These are phyloP conservation scores for Lentinula raphanica DNA, from an alignment of 768 basidiomycete genomes.

Conservation along the genomic window DNA sequence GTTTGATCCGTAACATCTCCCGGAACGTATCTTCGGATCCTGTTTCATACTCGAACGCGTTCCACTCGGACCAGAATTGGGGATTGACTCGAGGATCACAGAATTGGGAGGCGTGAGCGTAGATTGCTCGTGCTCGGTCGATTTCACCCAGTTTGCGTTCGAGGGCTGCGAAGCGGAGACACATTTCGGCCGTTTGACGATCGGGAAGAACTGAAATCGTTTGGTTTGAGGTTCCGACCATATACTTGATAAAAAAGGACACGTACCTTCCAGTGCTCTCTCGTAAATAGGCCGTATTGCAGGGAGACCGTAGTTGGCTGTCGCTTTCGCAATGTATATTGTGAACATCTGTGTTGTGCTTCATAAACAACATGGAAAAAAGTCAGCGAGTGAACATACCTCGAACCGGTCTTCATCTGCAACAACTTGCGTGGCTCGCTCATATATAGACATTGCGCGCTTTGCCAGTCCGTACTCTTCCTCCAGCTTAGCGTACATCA, in stretches of 20 bases:
- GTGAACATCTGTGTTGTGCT: slow-evolving; percentile 79
- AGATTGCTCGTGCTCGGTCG: slow-evolving; percentile 93
- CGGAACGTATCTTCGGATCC: slow-evolving; percentile 98
- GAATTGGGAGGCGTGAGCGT: slow-evolving; percentile 97
- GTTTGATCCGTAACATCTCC: slow-evolving; percentile 92
- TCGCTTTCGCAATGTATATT: slow-evolving; percentile 95
- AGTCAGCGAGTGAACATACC: slow-evolving; percentile 43
- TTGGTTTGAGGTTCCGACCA: neutral
- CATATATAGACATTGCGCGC: slow-evolving; percentile 92
- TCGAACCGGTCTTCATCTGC: slow-evolving; percentile 92
- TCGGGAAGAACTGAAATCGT: slow-evolving; percentile 65
- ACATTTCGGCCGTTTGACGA: slow-evolving; percentile 95
- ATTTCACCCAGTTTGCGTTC: slow-evolving; percentile 99
- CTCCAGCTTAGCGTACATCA: slow-evolving; percentile 95
- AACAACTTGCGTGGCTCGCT: slow-evolving; percentile 84
- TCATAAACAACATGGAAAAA: too few species aligned
- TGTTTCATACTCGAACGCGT: slow-evolving; percentile 95
- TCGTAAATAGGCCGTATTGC: slow-evolving; percentile 97
- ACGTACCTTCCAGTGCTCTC: slow-evolving; percentile 73
- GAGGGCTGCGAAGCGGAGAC: slow-evolving; percentile 89
- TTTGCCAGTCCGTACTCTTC: slow-evolving; percentile 95
- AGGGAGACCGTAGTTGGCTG: slow-evolving; percentile 91
- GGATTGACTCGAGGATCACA: slow-evolving; percentile 92
- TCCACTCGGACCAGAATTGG: slow-evolving; percentile 96
- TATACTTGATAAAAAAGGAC: neutral